A percentile compares a stretch with the other conserved stretches of the same genome.
Evolutionary conservation across 305 asterid genomes (phyloP).

Genomic region (Striga hermonthica): DNA sequence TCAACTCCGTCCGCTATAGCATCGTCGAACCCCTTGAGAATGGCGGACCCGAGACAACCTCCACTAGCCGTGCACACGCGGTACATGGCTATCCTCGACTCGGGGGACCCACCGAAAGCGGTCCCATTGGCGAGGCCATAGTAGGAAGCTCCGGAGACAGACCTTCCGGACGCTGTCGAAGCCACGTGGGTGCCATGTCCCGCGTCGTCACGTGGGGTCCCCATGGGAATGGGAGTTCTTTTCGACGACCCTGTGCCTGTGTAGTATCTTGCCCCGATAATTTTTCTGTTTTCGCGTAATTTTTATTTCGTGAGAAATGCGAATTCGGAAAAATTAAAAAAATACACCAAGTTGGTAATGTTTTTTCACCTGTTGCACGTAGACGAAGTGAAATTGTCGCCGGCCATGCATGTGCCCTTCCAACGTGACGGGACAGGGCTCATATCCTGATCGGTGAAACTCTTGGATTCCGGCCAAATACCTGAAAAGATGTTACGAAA

Average conservation of each 20-base stretch:
- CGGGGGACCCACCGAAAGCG: conserved; percentile 36
- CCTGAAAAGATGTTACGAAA: conserved; percentile 28
- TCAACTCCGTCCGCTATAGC: no score
- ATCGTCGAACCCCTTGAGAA: conserved; percentile 38
- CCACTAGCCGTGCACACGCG: conserved; percentile 29
- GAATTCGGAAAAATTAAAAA: background rate
- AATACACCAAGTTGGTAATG: no score
- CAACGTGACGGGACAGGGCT: conserved; percentile 47
- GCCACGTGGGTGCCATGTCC: conserved; percentile 47
- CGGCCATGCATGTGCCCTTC: conserved; percentile 49
- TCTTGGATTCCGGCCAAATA: conserved; percentile 57
- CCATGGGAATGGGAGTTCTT: background rate
- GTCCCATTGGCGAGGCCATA: conserved; percentile 40
- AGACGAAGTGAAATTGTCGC: conserved; percentile 33
- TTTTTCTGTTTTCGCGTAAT: conserved; percentile 23
- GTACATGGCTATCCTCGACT: conserved; percentile 40
- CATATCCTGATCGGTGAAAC: conserved; percentile 42
- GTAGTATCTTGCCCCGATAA: conserved; percentile 41
- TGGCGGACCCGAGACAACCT: conserved; percentile 40
- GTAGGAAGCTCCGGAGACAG: conserved; percentile 34
- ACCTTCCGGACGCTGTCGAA: conserved; percentile 40
- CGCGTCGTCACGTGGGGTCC: conserved; percentile 29
- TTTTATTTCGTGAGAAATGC: background rate
- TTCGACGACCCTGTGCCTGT: conserved; percentile 5
- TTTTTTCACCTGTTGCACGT: conserved; percentile 45